Evolutionary conservation across 345 rosid genomes (phyloP), one percentile per base, ranked within the genome.

Genomic region (Noccaea caerulescens): DNA sequence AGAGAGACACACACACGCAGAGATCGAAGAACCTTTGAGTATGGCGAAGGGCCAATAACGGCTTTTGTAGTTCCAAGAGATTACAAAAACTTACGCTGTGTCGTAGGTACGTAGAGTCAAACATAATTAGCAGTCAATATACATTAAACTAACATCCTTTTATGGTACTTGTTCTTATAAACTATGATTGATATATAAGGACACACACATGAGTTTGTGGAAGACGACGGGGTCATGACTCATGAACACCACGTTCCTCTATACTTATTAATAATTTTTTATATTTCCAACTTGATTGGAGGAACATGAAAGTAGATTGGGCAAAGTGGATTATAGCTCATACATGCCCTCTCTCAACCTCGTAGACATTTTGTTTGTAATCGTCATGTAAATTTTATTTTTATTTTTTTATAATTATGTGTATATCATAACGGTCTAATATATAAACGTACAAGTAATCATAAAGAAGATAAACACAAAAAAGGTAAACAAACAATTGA

Each of bases 31-130:
- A 64, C 71, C 76, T 50, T 68, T 71, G 81, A 41, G 66, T 52
- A 51, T 53, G 42, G 33, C 45, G 73, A 74, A 67, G 68, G 63
- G 78, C 34, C 78, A 74, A 51, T 59, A 59, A 34, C 56, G 78
- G 73, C 78, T 74, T 67, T 74, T 60, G 68, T 74, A 59, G 72
- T 73, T 33, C 32, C 72, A 66, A 73, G 72, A 72, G 61, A 73
- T 66, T 66, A 37, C 64, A 59, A 66, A 57, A 42, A 52, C 37
- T 32, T 41, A 44, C 43, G 69, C 14, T 63, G 55, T 53, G 76
- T 72, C 65, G 57, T 56, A 73, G 45, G 72, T 58, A 58, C 51
- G 45, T 65, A 55, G 45, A 73, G 72, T 66, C 66, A 39, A 73
- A 57, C n/a, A 58, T 66, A 25, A 50, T 37, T 25, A 49, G 4